Conservation (phyloP, 768 basidiomycete species). For the Mycena filopes region DNA sequence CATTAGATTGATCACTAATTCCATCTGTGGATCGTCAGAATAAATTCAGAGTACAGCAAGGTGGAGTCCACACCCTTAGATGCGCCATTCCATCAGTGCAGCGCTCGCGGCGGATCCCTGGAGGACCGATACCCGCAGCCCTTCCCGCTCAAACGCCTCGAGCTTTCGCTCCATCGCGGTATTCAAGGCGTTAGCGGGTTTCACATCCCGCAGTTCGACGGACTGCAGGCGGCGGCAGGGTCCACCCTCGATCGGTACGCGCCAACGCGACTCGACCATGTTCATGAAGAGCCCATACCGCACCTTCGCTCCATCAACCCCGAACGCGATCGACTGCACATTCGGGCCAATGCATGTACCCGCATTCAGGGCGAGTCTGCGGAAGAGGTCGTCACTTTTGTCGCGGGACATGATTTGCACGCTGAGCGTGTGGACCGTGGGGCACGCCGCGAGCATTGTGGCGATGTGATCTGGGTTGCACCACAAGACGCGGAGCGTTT, state of each 20-base stretch:
- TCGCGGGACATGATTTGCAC: neutral
- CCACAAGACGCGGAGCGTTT: neutral
- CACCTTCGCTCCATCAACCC: neutral
- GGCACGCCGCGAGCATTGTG: conserved; percentile 5
- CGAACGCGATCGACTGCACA: neutral
- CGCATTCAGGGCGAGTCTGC: neutral
- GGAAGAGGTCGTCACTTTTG: neutral
- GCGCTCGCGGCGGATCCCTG: neutral
- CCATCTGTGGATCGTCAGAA: too few relatives aligned
- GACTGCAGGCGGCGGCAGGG: conserved; percentile 12
- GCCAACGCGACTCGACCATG: conserved; percentile 24
- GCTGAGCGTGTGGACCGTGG: conserved; percentile 2
- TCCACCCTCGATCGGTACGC: conserved; percentile 5
- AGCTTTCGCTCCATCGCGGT: neutral
- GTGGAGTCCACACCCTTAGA: neutral
- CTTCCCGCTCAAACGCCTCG: neutral
- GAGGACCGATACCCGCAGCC: neutral
- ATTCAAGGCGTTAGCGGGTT: neutral
- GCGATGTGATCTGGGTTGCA: conserved; percentile 3
- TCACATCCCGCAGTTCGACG: neutral
- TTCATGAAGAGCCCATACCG: neutral
- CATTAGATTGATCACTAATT: too few relatives aligned
- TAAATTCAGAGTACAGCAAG: neutral
- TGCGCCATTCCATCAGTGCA: neutral
- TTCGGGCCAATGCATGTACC: neutral